Percentiles rank a stretch among this genome's conserved stretches.
These are phyloP conservation scores for Flaveria trinervia DNA, from an alignment of 129 eudicot genomes.

Conservation along the genomic window DNA sequence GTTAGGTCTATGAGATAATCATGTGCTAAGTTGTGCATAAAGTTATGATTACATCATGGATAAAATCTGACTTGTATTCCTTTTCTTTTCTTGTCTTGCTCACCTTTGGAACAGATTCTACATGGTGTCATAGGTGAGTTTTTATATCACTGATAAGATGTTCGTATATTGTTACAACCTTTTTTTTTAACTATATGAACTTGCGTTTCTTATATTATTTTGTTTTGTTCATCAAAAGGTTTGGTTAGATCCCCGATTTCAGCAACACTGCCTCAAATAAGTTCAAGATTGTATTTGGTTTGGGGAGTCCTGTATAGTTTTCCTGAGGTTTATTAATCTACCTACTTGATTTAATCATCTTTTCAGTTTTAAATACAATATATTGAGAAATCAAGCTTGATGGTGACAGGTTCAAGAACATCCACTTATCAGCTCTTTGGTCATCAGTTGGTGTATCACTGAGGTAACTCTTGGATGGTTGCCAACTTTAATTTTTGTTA, in stretches of 20 bases:
- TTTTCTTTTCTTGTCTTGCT: constrained; percentile 24
- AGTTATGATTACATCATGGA: constrained; percentile 15
- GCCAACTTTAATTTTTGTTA: background rate
- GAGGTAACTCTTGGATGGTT: constrained; percentile 52
- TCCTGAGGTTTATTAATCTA: constrained; percentile 61
- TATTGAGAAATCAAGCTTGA: constrained; percentile 13
- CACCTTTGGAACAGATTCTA: constrained; percentile 53
- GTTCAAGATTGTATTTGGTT: constrained; percentile 76
- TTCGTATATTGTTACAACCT: background rate
- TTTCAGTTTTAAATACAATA: background rate
- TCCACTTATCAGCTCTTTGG: constrained; percentile 72
- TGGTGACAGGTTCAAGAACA: constrained; percentile 64
- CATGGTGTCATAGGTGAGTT: constrained; percentile 69
- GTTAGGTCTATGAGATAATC: constrained; percentile 17
- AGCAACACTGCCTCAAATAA: constrained; percentile 90
- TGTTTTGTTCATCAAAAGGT: constrained; percentile 42
- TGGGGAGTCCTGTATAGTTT: constrained; percentile 93
- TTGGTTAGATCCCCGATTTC: constrained; percentile 90
- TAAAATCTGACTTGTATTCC: constrained; percentile 12
- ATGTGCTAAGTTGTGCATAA: background rate
- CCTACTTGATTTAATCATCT: background rate
- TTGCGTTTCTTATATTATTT: background rate
- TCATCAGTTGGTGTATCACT: constrained; percentile 89
- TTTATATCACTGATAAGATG: constrained; percentile 8
- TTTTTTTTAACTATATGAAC: background rate